These are phyloP conservation scores for Penicillium verhagenii DNA, from an alignment of 495 filamentous ascomycete species.

Conservation along the genomic window DNA sequence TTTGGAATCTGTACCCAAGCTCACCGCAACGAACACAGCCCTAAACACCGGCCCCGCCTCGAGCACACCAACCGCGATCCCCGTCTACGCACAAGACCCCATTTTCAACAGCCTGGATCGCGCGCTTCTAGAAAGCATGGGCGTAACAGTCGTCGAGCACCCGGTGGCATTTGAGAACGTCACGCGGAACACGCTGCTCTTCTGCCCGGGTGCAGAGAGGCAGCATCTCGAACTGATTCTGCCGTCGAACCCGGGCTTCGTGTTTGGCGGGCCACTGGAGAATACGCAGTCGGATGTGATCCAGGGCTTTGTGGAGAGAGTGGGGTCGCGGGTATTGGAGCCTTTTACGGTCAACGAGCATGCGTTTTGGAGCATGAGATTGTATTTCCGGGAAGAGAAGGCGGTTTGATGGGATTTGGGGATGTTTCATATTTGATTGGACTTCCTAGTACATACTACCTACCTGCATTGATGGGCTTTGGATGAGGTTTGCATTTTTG, in stretches of 20 bases:
- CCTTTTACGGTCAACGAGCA: conserved; percentile 36
- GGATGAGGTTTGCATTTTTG: too few relatives aligned
- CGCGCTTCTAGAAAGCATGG: conserved; percentile 51
- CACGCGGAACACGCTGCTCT: conserved; percentile 54
- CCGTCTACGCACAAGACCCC: conserved; percentile 67
- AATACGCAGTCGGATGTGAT: conserved; percentile 29
- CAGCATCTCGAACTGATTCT: conserved; percentile 39
- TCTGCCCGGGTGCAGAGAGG: conserved; percentile 53
- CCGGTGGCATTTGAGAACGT: conserved; percentile 58
- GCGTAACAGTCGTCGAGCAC: conserved; percentile 53
- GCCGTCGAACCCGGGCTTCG: conserved; percentile 23
- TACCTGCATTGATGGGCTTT: too few relatives aligned
- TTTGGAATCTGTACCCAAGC: too few relatives aligned
- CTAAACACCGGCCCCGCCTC: too few relatives aligned
- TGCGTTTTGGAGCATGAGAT: conserved; percentile 44
- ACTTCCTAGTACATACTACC: too few relatives aligned
- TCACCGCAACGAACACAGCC: too few relatives aligned
- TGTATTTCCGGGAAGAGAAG: conserved; percentile 22
- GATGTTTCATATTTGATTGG: too few relatives aligned
- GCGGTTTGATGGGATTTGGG: too few relatives aligned
- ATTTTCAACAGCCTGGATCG: conserved; percentile 63
- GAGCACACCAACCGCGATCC: conserved; percentile 7
- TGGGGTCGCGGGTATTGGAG: conserved; percentile 28
- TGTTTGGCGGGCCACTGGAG: conserved; percentile 40
- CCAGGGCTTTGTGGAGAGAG: conserved; percentile 20